Base-by-base conservation (phyloP, 2,329 filamentous ascomycete genomes). In the Akanthomyces lecanii region DNA sequence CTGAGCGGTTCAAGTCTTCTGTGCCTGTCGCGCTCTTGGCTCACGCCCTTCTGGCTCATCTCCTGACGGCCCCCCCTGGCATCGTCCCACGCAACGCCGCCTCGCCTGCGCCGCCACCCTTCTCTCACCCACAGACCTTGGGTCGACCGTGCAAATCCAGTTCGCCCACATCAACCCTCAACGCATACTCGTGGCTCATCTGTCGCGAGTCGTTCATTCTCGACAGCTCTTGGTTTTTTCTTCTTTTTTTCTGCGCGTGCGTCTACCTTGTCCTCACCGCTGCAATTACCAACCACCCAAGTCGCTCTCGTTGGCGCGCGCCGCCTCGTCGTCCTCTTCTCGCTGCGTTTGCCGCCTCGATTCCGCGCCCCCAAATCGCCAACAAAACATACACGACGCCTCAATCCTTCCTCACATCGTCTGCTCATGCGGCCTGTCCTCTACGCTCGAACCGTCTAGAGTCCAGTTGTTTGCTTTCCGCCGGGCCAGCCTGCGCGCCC, bases 121-220 rank as follows among this genome's bases (percentile, higher is more conserved):
- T 51, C 47, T 47, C 47, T 60, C 57, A 44, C 47, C 36, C 47
- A 52, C 36, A 60, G 57, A 51, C 57, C 30, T 52, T 60, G 14
- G 36, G 47, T 60, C 47, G 57, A 44, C 47, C 36, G 47, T 60
- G 36, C 56, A 59, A 42, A 51, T 51, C 45, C 36, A 60, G 16
- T 10, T 30, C 45, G 33, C 56, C 21, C 45, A 58, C 42, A 36
- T 50, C 56, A 14, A 33, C 33, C 10, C 21, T 1, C 21, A 18
- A 40, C 52, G 3, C 12, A 2, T 21, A 38, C 21, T 12, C 16
- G 21, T 58, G 18, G 28, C 42, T 30, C n/a, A 38, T 28, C 11
- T 38, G 30, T 58, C 44, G 21, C n/a, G 6, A 38, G 25, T 36
- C 14, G 56, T 12, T 36, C 21, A 23, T 25, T 40, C 14, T 21